These are phyloP conservation scores for Dioscorea zingiberensis DNA, from an alignment of 106 monocot genomes.

Conservation along the genomic window DNA sequence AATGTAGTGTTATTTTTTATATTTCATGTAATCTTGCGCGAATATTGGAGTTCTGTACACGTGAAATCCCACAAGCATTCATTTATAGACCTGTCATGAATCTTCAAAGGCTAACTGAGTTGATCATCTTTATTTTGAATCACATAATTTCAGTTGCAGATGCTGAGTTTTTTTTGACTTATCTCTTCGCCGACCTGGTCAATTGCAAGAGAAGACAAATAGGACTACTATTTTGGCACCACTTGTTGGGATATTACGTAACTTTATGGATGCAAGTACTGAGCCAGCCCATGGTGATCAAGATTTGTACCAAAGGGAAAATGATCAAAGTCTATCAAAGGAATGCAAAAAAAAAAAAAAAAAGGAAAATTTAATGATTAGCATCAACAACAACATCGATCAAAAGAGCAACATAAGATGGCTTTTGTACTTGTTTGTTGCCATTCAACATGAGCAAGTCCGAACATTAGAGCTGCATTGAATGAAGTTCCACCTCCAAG, in stretches of 20 bases:
- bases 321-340: too few species aligned
- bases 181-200: slow-evolving; percentile 61
- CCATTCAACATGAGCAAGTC: too few species aligned
- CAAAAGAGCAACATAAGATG: too few species aligned
- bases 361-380: too few species aligned
- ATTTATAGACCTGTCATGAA: slow-evolving; percentile 83
- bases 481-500: too few species aligned
- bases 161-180: slow-evolving; percentile 88
- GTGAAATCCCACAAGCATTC: slow-evolving; percentile 84
- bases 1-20: slow-evolving; percentile 89
- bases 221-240: slow-evolving; percentile 81
- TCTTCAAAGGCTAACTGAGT: slow-evolving; percentile 76
- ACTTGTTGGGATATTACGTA: slow-evolving; percentile 87
- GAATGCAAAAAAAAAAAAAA: too few species aligned
- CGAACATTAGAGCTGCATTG: too few species aligned
- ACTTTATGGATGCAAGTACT: slow-evolving; percentile 53
- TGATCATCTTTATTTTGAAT: slow-evolving; percentile 86
- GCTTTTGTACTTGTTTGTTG: too few species aligned
- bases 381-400: too few species aligned
- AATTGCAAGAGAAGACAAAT: slow-evolving; percentile 75
- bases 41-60: slow-evolving; percentile 81
- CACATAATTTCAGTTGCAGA: slow-evolving; percentile 79
- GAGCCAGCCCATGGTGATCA: slow-evolving; percentile 20
- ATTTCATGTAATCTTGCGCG: slow-evolving; percentile 83
- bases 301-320: too few species aligned